These are phyloP conservation scores for Symbiodinium pilosum DNA, from an alignment of 73 alveolate genomes.

Conservation along the genomic window DNA sequence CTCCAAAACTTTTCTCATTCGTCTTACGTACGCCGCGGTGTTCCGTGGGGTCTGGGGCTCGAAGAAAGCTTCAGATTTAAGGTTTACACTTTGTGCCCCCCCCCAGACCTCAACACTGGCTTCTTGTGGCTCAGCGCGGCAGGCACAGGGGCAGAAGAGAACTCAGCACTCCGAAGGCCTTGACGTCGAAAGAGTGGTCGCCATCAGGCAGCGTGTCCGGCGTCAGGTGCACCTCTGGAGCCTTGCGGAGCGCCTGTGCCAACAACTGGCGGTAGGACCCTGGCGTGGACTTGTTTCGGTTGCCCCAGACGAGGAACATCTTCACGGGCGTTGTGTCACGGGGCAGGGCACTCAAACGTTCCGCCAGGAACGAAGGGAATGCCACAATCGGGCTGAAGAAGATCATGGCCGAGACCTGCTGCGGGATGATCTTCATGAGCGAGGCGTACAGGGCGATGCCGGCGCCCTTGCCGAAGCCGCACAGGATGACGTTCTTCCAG, in stretches of 20 bases:
- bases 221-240: constrained; percentile 94
- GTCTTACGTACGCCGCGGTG: neutral
- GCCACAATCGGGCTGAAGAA: constrained; percentile 93
- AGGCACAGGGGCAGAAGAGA: constrained; percentile 78
- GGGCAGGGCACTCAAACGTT: constrained; percentile 69
- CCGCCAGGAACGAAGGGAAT: constrained; percentile 76
- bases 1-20: neutral
- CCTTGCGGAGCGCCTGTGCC: constrained; percentile 93
- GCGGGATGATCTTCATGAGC: constrained; percentile 93
- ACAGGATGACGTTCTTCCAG: constrained; percentile 84
- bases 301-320: constrained; percentile 90
- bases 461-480: constrained; percentile 95
- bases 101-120: too few species aligned
- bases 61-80: too few species aligned
- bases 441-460: constrained; percentile 88
- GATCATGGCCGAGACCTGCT: constrained; percentile 94
- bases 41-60: neutral
- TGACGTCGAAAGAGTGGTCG: constrained; percentile 77
- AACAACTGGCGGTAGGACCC: constrained; percentile 83
- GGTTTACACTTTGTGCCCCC: too few species aligned
- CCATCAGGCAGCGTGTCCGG: constrained; percentile 93
- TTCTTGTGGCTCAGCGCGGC: constrained; percentile 48
- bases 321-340: constrained; percentile 84
- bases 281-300: constrained; percentile 94
- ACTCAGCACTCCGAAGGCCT: constrained; percentile 79